Evolutionary conservation across 2,329 filamentous ascomycete species (phyloP), one percentile per base, ranked within the genome.

Genomic region (Talaromyces marneffei): DNA sequence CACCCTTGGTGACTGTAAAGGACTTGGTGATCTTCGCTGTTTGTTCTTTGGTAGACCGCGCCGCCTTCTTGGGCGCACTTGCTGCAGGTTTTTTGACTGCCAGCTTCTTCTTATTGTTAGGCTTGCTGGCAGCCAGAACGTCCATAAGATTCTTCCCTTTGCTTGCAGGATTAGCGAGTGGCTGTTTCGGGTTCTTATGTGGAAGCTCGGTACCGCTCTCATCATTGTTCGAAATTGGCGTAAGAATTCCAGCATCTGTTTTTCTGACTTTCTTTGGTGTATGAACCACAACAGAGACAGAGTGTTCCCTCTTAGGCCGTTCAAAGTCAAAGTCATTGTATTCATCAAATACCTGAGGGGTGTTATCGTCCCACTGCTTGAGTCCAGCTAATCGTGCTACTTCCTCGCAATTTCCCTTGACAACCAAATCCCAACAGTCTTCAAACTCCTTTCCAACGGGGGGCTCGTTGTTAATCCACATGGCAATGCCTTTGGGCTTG

Each of bases 391-490:
- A 79, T 54, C 82, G 83, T 20, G 94, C 94, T 40, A 99, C 88
- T 65, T 92, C 87, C 72, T 99, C 94, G 71, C 91, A 94, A 68
- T 89, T 89, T 20, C 91, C 92, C 66, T 86, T 87, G 37, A 99
- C 89, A 18, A 97, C 86, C 63, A 97, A 78, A 74, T 99, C 94
- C 89, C 92, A 99, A 70, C 91, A 92, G 65, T 95, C 89, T 71
- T 93, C 92, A 65, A 97, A 87, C 62, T 97, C 92, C 65, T 85
- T 87, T 20, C 90, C 88, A 46, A 87, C 83, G 0, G 94, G 94
- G 66, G 90, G 82, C 63, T 96, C 92, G 59, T 91, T 85, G 75
- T 97, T 97, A 76, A 99, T 90, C 91, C 93, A 99, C 55, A 95
- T 88, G 0, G 92, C 91, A 62, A 96, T 85, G 0, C 93, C 92